Conservation (phyloP, 352 stramenopile species). For the Thalassiosira mediterranea region DNA sequence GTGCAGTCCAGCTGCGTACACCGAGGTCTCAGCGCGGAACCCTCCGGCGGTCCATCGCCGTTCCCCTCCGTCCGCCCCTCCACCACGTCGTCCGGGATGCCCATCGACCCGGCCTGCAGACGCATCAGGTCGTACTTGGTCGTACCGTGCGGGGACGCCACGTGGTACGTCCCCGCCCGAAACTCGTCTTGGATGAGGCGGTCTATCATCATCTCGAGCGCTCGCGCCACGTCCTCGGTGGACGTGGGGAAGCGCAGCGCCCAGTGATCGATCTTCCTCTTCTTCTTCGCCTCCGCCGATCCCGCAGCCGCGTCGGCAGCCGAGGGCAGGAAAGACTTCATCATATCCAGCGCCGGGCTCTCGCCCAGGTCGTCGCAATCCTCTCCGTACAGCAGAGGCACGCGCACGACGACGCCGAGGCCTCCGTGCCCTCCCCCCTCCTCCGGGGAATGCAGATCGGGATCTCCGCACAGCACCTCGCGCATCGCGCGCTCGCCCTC, state of each 20-base stretch:
- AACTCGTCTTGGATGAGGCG: slow-evolving; percentile 8
- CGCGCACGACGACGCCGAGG: slow-evolving; percentile 37
- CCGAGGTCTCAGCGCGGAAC: slow-evolving; percentile 38
- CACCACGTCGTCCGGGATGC: slow-evolving; percentile 17
- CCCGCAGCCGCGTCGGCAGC: not conserved
- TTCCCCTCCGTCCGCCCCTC: slow-evolving; percentile 15
- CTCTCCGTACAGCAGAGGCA: slow-evolving; percentile 49
- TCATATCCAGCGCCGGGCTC: slow-evolving; percentile 47
- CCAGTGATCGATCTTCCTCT: slow-evolving; percentile 47
- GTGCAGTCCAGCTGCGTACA: slow-evolving; percentile 50
- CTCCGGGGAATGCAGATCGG: not conserved
- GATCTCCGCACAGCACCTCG: slow-evolving; percentile 29
- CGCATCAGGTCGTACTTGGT: slow-evolving; percentile 43
- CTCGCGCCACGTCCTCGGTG: slow-evolving; percentile 40
- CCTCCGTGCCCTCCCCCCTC: no score
- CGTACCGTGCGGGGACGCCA: slow-evolving; percentile 36
- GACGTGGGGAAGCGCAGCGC: slow-evolving; percentile 42
- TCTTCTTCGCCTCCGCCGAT: not conserved
- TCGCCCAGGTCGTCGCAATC: slow-evolving; percentile 45
- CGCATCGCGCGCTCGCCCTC: slow-evolving; percentile 38
- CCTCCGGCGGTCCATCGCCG: slow-evolving; percentile 14
- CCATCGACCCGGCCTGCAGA: slow-evolving; percentile 34
- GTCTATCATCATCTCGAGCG: slow-evolving; percentile 44
- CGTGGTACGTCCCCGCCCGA: slow-evolving; percentile 39
- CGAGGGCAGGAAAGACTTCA: slow-evolving; percentile 37